Percentiles rank a stretch among this genome's conserved stretches.
Evolutionary conservation across 352 stramenopile genomes (phyloP).

Genomic region (Phytophthora chlamydospora): DNA sequence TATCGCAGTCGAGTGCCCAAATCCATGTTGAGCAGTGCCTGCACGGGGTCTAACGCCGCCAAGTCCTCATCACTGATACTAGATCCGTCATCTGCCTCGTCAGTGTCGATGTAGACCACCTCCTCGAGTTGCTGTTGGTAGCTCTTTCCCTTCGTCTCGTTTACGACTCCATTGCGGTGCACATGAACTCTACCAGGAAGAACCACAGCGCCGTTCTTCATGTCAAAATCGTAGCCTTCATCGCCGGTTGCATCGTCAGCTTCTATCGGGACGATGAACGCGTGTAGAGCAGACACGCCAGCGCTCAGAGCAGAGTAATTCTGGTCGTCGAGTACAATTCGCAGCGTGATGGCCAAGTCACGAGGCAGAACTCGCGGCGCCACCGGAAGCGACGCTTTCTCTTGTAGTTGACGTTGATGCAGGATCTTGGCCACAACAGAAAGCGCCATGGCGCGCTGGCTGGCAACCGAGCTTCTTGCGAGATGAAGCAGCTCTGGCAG

Average conservation of each 20-base stretch:
- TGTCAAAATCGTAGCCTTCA: slow-evolving; percentile 26
- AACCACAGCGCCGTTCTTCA: slow-evolving; percentile 37
- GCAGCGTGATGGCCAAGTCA: slow-evolving; percentile 55
- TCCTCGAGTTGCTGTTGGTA: slow-evolving; percentile 22
- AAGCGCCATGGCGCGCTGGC: slow-evolving; percentile 72
- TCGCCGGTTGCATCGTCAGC: slow-evolving; percentile 2
- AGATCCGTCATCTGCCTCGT: slow-evolving; percentile 41
- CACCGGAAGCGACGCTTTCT: slow-evolving; percentile 18
- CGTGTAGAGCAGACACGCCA: slow-evolving; percentile 56
- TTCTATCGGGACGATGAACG: slow-evolving; percentile 51
- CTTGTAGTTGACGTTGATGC: slow-evolving; percentile 38
- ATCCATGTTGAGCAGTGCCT: slow-evolving; percentile 68
- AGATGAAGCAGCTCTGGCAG: slow-evolving; percentile 75
- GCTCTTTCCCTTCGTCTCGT: neutral
- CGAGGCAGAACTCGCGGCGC: slow-evolving; percentile 45
- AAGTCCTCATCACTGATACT: slow-evolving; percentile 59
- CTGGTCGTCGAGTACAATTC: slow-evolving; percentile 64
- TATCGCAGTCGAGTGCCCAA: slow-evolving; percentile 54
- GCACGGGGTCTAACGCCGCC: slow-evolving; percentile 55
- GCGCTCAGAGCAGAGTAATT: slow-evolving; percentile 66
- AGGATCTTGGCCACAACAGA: slow-evolving; percentile 71
- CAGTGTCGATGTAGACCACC: slow-evolving; percentile 62
- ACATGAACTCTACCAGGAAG: slow-evolving; percentile 40
- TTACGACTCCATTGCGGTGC: slow-evolving; percentile 34
- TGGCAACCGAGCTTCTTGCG: slow-evolving; percentile 72